Base-by-base conservation (phyloP, 1,139 yeast genomes). In the Saccharomycopsis phalli region DNA sequence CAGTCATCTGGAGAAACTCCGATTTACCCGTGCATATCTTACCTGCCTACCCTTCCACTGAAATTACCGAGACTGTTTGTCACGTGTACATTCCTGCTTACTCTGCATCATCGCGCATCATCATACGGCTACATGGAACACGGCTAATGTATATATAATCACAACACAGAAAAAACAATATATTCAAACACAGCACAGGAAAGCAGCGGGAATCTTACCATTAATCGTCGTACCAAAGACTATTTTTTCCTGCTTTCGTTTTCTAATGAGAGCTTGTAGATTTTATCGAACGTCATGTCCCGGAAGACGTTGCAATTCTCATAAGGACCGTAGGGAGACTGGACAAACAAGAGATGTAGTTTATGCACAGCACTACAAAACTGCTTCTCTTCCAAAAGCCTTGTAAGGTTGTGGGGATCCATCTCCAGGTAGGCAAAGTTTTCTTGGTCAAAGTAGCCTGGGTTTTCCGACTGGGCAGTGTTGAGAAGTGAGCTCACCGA, bases 221-320 rank as follows among this genome's bases (percentile, higher is more conserved):
- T 8, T 2, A 30, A 19, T 17, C 31, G 16, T 28, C 17, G n/a
- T 16, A 28, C 10, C 17, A 28, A 16, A 26, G 14, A 19, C 13
- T 10, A 19, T 14, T 32, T 7, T 19, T 19, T n/a, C 23, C 14
- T 21, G 17, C 17, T 13, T 16, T 31, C 25, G 25, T 16, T 31
- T 16, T 31, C 14, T 3, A 26, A 14, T 6, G 29, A 10, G 20
- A 18, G 11, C 5, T 34, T 33, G 25, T 20, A 38, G 26, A 38
- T 38, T 29, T 38, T 28, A 5, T 38, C 42, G 27, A 38, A 40
- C 22, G 37, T 8, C 44, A 40, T 40, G 17, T 36, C 38, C 19
- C 28, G 37, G 27, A 14, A 36, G 5, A 40, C 22, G 18, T 40
- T 34, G 11, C 6, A 11, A 7, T 18, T 21, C 19, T 22, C 19